phyloP scores from a whole-genome alignment of 345 rosid species.

The Camelina sativa region DNA sequence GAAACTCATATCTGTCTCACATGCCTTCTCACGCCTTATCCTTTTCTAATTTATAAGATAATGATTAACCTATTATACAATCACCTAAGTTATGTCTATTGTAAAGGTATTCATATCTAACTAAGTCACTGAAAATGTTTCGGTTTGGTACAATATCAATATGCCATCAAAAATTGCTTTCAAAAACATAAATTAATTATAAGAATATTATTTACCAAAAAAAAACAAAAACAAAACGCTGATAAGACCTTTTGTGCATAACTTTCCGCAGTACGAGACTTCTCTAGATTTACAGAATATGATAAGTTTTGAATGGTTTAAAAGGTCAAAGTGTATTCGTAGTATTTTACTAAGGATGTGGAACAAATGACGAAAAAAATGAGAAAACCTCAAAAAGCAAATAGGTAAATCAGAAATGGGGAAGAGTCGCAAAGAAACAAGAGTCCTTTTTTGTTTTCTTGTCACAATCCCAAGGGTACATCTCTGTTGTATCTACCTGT shows the following conservation, averaged over 20 bases:
- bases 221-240: too few relatives aligned
- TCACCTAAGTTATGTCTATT: constrained; percentile 4
- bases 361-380: background rate
- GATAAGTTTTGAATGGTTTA: background rate
- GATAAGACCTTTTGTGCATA: background rate
- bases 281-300: background rate
- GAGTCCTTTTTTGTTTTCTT: constrained; percentile 27
- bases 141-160: constrained; percentile 16
- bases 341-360: constrained; percentile 21
- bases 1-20: constrained; percentile 38
- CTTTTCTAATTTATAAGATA: constrained; percentile 3
- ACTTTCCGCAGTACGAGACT: background rate
- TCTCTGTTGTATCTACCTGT: constrained; percentile 39
- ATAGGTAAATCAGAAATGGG: constrained; percentile 1
- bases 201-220: too few relatives aligned
- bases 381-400: constrained; percentile 4
- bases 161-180: constrained; percentile 7
- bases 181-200: too few relatives aligned
- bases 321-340: constrained; percentile 22
- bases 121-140: constrained; percentile 20
- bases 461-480: constrained; percentile 37
- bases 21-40: constrained; percentile 36
- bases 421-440: constrained; percentile 39
- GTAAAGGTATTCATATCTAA: constrained; percentile 24
- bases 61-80: constrained; percentile 8